These are phyloP conservation scores for Pythium phragmitis DNA, from an alignment of 352 stramenopile species.

Conservation along the genomic window DNA sequence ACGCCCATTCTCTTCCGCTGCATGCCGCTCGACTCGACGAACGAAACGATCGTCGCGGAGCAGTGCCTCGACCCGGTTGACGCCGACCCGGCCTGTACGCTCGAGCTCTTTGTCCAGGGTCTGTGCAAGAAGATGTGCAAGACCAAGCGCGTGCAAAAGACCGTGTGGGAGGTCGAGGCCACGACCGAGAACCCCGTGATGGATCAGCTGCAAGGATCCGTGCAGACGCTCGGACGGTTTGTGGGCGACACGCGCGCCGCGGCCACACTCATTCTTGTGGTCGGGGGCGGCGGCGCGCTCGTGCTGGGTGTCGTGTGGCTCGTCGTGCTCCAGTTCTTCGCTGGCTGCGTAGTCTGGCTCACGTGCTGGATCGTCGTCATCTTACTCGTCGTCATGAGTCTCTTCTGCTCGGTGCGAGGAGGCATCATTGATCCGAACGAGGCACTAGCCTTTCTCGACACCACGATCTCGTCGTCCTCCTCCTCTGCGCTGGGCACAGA, in stretches of 20 bases:
- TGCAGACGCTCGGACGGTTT: constrained; percentile 62
- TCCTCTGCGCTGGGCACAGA: constrained; percentile 29
- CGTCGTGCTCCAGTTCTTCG: constrained; percentile 75
- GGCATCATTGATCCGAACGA: constrained; percentile 54
- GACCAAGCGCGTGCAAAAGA: constrained; percentile 66
- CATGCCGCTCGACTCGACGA: constrained; percentile 58
- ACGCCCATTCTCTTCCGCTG: constrained; percentile 68
- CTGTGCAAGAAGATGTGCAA: constrained; percentile 52
- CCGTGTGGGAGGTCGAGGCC: constrained; percentile 52
- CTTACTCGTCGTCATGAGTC: constrained; percentile 60
- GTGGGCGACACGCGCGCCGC: constrained; percentile 73
- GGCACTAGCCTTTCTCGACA: constrained; percentile 48
- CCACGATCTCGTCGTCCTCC: constrained; percentile 19
- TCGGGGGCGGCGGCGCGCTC: constrained; percentile 52
- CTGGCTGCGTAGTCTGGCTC: constrained; percentile 75
- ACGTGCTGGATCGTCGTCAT: constrained; percentile 66
- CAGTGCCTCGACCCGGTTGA: constrained; percentile 61
- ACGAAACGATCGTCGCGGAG: constrained; percentile 58
- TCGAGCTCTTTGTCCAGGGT: constrained; percentile 33
- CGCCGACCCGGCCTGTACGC: constrained; percentile 52
- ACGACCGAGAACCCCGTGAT: constrained; percentile 64
- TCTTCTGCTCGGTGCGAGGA: constrained; percentile 73
- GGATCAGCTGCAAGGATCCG: constrained; percentile 62
- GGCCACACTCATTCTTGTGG: constrained; percentile 52
- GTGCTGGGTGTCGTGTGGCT: constrained; percentile 70